A percentile compares a stretch with the other conserved stretches of the same genome.
These are phyloP conservation scores for Apophysomyces sp. DNA, from an alignment of 371 early-diverging fungal species.

Conservation along the genomic window DNA sequence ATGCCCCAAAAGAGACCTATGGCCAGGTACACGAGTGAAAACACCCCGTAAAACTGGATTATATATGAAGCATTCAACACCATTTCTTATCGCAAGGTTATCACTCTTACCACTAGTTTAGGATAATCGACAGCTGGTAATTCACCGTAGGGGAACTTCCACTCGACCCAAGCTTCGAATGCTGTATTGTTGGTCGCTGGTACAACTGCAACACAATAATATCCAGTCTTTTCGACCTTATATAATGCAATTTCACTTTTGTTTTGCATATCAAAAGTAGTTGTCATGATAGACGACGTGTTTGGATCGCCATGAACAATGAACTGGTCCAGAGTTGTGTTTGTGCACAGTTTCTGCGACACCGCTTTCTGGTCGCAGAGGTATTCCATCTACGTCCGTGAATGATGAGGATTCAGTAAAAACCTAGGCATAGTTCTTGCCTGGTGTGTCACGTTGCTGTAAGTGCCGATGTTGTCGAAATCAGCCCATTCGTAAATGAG, in stretches of 20 bases:
- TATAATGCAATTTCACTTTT: slow-evolving; percentile 43
- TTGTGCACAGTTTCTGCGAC: slow-evolving; percentile 43
- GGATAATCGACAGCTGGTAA: slow-evolving; percentile 87
- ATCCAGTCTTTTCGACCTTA: slow-evolving; percentile 64
- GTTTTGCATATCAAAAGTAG: slow-evolving; percentile 26
- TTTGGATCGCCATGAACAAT: slow-evolving; percentile 28
- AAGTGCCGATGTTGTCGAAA: slow-evolving; percentile 42
- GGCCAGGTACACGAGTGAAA: slow-evolving; percentile 70
- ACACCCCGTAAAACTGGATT: slow-evolving; percentile 61
- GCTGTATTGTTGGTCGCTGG: slow-evolving; percentile 22
- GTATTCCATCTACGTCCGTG: slow-evolving; percentile 31
- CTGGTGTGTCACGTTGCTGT: slow-evolving; percentile 26
- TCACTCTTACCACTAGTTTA: slow-evolving; percentile 66
- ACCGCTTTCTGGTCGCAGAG: slow-evolving; percentile 51
- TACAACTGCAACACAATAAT: slow-evolving; percentile 65
- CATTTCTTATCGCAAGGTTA: background rate
- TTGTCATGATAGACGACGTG: slow-evolving; percentile 40
- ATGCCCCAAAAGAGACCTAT: slow-evolving; percentile 79
- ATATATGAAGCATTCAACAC: background rate
- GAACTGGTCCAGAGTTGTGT: slow-evolving; percentile 42
- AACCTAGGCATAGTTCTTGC: slow-evolving; percentile 8
- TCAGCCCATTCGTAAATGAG: slow-evolving; percentile 62
- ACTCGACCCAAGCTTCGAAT: slow-evolving; percentile 64
- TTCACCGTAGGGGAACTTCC: slow-evolving; percentile 80
- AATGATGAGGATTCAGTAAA: background rate